Evolutionary conservation across 345 rosid species (phyloP), one percentile per base, ranked within the genome.

Genomic region (Linum trigynum): DNA sequence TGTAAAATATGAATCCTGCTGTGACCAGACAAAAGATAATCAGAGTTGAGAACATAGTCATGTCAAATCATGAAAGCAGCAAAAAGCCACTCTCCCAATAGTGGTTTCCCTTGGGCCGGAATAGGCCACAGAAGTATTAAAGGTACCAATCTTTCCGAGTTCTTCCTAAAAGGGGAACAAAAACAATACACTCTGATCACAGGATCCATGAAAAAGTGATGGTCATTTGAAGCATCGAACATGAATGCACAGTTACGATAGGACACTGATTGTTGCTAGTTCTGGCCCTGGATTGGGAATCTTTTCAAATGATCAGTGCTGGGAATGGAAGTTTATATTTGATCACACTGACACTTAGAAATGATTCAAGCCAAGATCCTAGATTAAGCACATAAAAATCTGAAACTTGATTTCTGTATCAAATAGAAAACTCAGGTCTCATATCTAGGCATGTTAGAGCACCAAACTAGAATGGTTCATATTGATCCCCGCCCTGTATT

Each of bases 1-100:
- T 72, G 67, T 69, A 72, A 67, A 62, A 65, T 63, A 79, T 69
- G 55, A 74, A 70, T 56, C 85, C 99, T 91, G 81, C 57, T 68
- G 16, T 41, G 35, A 64, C 39, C 45, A 32, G 11, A 56, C 16
- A 55, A 39, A 51, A 58, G n/a, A 57, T 35, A 1, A 63, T 35
- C 63, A 39, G 38, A 38, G 64, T 45, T n/a, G 36, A 56, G 61
- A 62, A 14, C 2, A 48, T n/a, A 56, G 55, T 59, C 37, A 41
- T 38, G 36, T 32, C 55, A 38, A 64, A 55, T 43, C 32, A 39
- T 14, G 51, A 63, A 39, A 59, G 50, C 50, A 63, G 32, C 57
- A 39, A 67, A 69, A 36, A 15, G 14, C 58, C 39, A 43, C 15
- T 55, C 8, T 37, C 23, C 58, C 42, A 41, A n/a, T 58, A 23